phyloP scores from a whole-genome alignment of 1,139 yeast genomes.

The Pichia sp. region DNA sequence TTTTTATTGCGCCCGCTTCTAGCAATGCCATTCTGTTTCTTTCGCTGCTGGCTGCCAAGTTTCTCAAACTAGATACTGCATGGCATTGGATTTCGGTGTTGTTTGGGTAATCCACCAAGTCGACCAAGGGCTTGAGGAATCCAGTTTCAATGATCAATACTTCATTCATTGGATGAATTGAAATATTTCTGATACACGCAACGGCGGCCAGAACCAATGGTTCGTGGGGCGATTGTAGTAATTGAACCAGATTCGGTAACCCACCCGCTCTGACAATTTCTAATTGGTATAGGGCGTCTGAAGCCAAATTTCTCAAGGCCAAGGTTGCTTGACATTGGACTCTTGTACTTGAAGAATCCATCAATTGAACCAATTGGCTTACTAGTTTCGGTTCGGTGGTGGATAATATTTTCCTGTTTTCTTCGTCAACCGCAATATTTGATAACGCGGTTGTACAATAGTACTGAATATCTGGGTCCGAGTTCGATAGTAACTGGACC shows the following conservation, averaged over 20 bases:
- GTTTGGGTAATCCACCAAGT: constrained; percentile 76
- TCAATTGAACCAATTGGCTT: constrained; percentile 76
- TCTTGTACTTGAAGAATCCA: constrained; percentile 87
- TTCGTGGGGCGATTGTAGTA: constrained; percentile 84
- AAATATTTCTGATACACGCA: constrained; percentile 94
- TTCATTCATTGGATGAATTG: constrained; percentile 94
- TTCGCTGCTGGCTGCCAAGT: constrained; percentile 93
- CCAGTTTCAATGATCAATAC: constrained; percentile 95
- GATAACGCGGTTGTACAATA: constrained; percentile 97
- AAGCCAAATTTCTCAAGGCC: constrained; percentile 91
- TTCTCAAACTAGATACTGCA: constrained; percentile 91
- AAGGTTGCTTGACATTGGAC: constrained; percentile 98
- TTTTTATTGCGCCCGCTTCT: constrained; percentile 93
- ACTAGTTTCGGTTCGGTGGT: constrained; percentile 94
- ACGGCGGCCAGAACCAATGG: constrained; percentile 94
- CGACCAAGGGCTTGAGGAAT: constrained; percentile 83
- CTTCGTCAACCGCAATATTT: constrained; percentile 94
- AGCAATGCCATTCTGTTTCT: constrained; percentile 86
- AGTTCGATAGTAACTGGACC: constrained; percentile 79
- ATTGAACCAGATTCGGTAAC: constrained; percentile 81
- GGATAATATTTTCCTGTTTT: constrained; percentile 80
- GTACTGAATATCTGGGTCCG: constrained; percentile 95
- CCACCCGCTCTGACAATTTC: constrained; percentile 97
- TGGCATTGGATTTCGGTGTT: constrained; percentile 97
- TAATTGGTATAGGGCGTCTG: constrained; percentile 88